Evolutionary conservation across 768 basidiomycete genomes (phyloP), one percentile per base, ranked within the genome.

Genomic region (Calocybe cyanea): DNA sequence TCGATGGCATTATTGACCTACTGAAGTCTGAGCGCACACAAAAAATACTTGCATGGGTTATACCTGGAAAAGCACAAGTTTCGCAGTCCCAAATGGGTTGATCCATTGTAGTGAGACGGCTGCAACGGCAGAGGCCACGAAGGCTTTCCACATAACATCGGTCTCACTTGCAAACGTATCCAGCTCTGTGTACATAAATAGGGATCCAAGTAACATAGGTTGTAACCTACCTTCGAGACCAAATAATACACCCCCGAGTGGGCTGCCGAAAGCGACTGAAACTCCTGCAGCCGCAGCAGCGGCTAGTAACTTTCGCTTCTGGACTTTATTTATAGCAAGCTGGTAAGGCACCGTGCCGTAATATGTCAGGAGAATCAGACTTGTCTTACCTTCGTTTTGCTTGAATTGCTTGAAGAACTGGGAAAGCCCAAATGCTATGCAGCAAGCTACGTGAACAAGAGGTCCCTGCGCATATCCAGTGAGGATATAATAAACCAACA

Each of bases 201-300:
- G 0, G 4, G 13, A 34, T 35, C 10, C 9, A 10, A 41, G 25
- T 28, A 41, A 18, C 6, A n/a, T 15, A 7, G 5, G 13, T 36
- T 53, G 14, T 28, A 11, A 11, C 35, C 43, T 41, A 72, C 78
- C 81, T 72, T 92, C 90, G 24, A 92, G 76, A 5, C 87, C 87
- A 56, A 92, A 92, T 7, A 92, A 65, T 0, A 92, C 89, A 8
- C 89, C 90, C 2, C 90, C 90, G 4, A 92, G 71, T 7, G 90
- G 90, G 53, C 85, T 87, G 31, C 90, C 90, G 62, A 92, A 92
- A 11, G 90, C 90, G 1, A 92, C 89, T 0, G 88, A 89, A 14
- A 92, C 85, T 36, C 90, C 90, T 1, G 90, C 89, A 0, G 87
- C 85, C 2, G 88, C 90, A 0, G 89, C 89, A 0, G 91, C 90